Evolutionary conservation across 768 basidiomycete genomes (phyloP), one percentile per base, ranked within the genome.

Genomic region (Pisolithus sp.): DNA sequence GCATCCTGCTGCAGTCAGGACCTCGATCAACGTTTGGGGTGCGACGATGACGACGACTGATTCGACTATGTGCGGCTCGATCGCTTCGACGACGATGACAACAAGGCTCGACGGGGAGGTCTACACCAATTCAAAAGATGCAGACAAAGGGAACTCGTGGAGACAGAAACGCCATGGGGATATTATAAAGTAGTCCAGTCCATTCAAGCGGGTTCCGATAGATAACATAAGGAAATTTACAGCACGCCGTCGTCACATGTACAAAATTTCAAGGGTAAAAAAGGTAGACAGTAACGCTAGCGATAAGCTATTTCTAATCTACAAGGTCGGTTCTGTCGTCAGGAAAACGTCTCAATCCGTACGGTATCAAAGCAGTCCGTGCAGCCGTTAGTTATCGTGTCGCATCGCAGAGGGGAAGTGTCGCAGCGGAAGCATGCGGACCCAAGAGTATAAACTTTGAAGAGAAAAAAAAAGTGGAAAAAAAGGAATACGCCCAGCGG

Each of bases 341-440:
- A 36, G 18, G 18, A 47, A 37, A 46, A 9, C 50, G 49, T 52
- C 50, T 51, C 54, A 57, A 55, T 57, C 54, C 54, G 46, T 36
- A 39, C 30, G 51, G 40, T 50, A 49, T 54, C 60, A 47, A 53
- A 45, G 21, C 43, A 43, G 52, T 61, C 61, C 59, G 21, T 58
- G 38, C 46, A 59, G 50, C 40, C 53, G 53, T 68, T 41, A 49
- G 48, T 53, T 46, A 59, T 69, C 66, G 53, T 68, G 53, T 68
- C 61, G 55, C 18, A 43, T 18, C 21, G 12, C 40, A 38, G 53
- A 54, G 51, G 57, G 52, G 20, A 49, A 53, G 49, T 62, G 58
- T 57, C 57, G 28, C 10, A 36, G 26, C 9, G 36, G 57, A 49
- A 49, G 40, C 48, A 50, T 41, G 49, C 37, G 39, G 47, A 45